Base-by-base conservation (phyloP, 1,139 yeast genomes). In the Lodderomyces elongisporus region DNA sequence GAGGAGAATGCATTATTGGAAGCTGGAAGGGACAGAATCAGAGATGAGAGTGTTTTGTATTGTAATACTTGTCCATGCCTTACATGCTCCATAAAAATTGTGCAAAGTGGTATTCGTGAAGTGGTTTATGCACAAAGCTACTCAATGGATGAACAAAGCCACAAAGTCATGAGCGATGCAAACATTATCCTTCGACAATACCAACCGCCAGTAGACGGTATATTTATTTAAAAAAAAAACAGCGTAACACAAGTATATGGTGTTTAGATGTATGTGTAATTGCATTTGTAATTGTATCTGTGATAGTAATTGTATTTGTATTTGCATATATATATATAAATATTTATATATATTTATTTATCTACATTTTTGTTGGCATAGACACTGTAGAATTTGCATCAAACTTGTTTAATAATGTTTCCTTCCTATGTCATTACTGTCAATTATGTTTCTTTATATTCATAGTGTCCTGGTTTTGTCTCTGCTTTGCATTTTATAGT, bases 11-110 rank as follows among this genome's bases (percentile, higher is more conserved):
- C 98, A 0, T 64, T 91, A 28, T 60, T 93, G 34, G 98, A 91
- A 54, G 85, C 96, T 9, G 98, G 98, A 1, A 70, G 96, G 42
- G 95, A 85, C 44, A 66, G 98, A 39, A 75, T 88, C 14, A 47
- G 57, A 26, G 62, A 56, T 30, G 49, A 49, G 13, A 82, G 85
- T n/a, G 79, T 77, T 0, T 60, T 91, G 37, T 91, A 91, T 57
- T 93, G 98, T 59, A 91, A 91, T 54, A 91, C 98, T 0, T 91
- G 97, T 51, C 99, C 99, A 0, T 93, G 99, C 54, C 65, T 91
- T 41, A 93, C 98, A 0, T 91, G 99, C 56, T 79, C 95, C 5
- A 87, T 91, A 31, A 91, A 91, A 59, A 89, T 91, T 35, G 95
- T 88, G 7, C 99, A 91, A 58, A 73, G 85, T 45, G 98, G 98